Conservation (phyloP, 495 filamentous ascomycete species). For the Viridothelium virens region DNA sequence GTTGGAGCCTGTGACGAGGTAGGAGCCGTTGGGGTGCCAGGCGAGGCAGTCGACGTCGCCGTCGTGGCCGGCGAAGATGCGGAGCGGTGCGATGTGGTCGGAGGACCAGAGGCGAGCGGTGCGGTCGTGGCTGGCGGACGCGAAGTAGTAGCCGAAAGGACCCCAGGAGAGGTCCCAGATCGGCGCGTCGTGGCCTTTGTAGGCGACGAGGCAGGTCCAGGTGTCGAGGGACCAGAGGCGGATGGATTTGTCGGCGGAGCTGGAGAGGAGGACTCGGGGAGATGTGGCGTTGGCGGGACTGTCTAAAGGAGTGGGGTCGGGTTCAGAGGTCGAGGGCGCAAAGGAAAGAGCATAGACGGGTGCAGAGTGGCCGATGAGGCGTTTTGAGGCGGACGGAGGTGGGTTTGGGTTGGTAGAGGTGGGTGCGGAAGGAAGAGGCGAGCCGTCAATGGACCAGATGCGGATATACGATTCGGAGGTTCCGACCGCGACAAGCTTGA, state of each 20-base stretch:
- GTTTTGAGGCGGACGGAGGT: slow-evolving; percentile 57
- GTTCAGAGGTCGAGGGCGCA: slow-evolving; percentile 60
- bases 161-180: slow-evolving; percentile 84
- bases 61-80: slow-evolving; percentile 87
- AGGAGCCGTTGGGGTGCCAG: slow-evolving; percentile 89
- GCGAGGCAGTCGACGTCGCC: slow-evolving; percentile 73
- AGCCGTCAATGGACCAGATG: slow-evolving; percentile 81
- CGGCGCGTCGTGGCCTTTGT: slow-evolving; percentile 81
- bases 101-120: slow-evolving; percentile 85
- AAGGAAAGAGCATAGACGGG: slow-evolving; percentile 87
- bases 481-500: slow-evolving; percentile 72
- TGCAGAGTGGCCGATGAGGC: slow-evolving; percentile 84
- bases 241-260: slow-evolving; percentile 75
- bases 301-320: slow-evolving; percentile 42
- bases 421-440: slow-evolving; percentile 48
- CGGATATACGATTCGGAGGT: slow-evolving; percentile 92
- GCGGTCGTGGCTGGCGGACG: slow-evolving; percentile 76
- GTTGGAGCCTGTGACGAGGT: slow-evolving; percentile 80
- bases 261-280: slow-evolving; percentile 66
- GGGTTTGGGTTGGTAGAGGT: slow-evolving; percentile 34
- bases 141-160: slow-evolving; percentile 94
- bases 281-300: slow-evolving; percentile 46
- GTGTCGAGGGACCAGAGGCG: slow-evolving; percentile 87
- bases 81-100: slow-evolving; percentile 80
- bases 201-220: slow-evolving; percentile 84